Evolutionary conservation across 441 rosid genomes (phyloP).

Genomic region (Arabidopsis lyrata): DNA sequence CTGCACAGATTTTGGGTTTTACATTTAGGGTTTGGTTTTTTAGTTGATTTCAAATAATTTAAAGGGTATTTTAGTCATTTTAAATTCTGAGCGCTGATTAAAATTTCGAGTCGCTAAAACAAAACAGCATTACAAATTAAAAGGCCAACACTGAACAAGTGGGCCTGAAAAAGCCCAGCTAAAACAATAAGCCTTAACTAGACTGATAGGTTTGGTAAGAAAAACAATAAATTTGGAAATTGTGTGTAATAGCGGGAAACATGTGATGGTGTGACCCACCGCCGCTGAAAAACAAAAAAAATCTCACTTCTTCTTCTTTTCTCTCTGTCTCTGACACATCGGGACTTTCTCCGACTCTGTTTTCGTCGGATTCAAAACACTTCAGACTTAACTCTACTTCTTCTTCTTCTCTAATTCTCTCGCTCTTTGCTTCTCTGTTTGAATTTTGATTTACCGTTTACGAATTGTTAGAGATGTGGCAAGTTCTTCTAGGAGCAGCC

Average conservation of each 20-base stretch:
- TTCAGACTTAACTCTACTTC: conserved; percentile 14
- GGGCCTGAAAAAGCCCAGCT: conserved; percentile 6
- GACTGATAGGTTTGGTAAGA: conserved; percentile 33
- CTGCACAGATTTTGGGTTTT: conserved; percentile 8
- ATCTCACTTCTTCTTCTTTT: conserved; percentile 29
- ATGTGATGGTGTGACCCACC: conserved; percentile 51
- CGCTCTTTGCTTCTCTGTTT: not conserved
- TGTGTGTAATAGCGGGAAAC: conserved; percentile 68
- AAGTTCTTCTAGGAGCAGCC: conserved; percentile 74
- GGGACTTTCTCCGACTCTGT: conserved; percentile 37
- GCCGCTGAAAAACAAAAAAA: conserved; percentile 26
- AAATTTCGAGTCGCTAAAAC: not conserved
- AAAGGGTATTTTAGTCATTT: conserved; percentile 4
- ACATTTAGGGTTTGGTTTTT: conserved; percentile 32
- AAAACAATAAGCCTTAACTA: not conserved
- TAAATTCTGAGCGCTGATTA: not conserved
- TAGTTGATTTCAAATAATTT: not conserved
- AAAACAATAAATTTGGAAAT: conserved; percentile 39
- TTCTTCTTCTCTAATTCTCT: conserved; percentile 26
- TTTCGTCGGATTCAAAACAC: conserved; percentile 19
- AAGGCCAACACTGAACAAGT: not conserved
- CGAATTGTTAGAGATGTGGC: conserved; percentile 65
- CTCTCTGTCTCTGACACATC: conserved; percentile 23
- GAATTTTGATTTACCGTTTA: not conserved
- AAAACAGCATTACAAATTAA: not conserved